Evolutionary conservation across 2,329 filamentous ascomycete genomes (phyloP), one percentile per base, ranked within the genome.

Genomic region (Cladosporium sp.): DNA sequence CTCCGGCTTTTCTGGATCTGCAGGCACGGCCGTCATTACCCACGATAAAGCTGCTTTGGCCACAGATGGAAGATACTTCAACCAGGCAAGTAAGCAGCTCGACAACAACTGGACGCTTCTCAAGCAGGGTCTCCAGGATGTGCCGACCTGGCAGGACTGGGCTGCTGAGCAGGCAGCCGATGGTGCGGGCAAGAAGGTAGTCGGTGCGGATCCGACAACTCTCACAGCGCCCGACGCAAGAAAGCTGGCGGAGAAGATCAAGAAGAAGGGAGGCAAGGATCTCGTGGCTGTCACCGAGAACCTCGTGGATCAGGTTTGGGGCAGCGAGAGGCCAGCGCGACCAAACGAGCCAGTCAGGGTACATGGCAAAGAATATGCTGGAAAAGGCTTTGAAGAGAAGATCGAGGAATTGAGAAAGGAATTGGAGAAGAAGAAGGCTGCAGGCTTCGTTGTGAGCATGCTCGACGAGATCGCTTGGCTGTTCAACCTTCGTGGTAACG

Each of bases 101-200:
- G 94, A 97, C 73, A 78, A 76, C 68, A 97, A 97, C 74, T 99
- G 94, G 94, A 79, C 84, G 51, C 80, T 99, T 40, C 80, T 99
- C 62, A 99, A 97, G 78, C 91, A 96, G 69, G 94, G 94, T 5
- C 81, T 96, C 50, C 90, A 94, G 70, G 91, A 96, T 74, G 92
- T 97, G 9, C 93, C 91, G 1, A 97, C 93, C 0, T 99, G 94
- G 90, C 91, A 97, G 72, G 94, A 97, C 74, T 99, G 94, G 94
- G 84, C 84, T 15, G 88, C 89, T 36, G 89, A 94, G 70, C 88
- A 96, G 73, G 86, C 69, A 89, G n/a, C 39, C 12, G 40, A 54
- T 5, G 51, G 58, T n/a, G 84, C 89, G 51, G 89, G 86, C 42
- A 92, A 91, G 59, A 96, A 96, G 77, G 82, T 84, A 17, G 93